Evolutionary conservation across 306 rosid genomes (phyloP), one percentile per base, ranked within the genome.

Genomic region (Adenanthera pavonina): DNA sequence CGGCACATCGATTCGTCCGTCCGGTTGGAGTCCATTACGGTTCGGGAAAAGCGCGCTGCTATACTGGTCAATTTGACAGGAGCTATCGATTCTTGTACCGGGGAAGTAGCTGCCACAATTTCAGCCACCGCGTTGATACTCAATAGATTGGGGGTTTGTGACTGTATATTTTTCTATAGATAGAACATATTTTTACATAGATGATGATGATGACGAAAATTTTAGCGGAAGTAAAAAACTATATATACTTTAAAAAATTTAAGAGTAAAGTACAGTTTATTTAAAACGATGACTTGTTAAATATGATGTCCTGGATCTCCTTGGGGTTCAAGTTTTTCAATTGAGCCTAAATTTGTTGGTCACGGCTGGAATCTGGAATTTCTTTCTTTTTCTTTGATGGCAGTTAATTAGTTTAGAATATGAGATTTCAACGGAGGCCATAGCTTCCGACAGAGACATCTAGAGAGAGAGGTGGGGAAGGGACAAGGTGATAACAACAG

Each of bases 1-100:
- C 57, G 56, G 78, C 80, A 6, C 56, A 82, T 30, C 85, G 87
- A 1, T 3, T 47, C 76, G 61, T 34, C 36, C 80, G 84, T 41
- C 78, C 86, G 40, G 13, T 34, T 2, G 82, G 86, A 0, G 1
- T 16, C 36, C 86, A 72, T 36, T 83, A 75, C 81, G 84, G 90
- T 17, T 60, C 61, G 36, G 87, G 78, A 7, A 84, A 86, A 71
- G 66, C 72, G 1, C 71, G 88, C 71, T 77, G 81, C 62, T 62
- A 82, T 53, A 74, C 78, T 17, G 81, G 89, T 73, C 89, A 60
- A 13, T 57, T 69, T 7, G 84, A 77, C 5, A 82, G 84, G 48
- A 79, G 81, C 67, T 89, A 89, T 20, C 84, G 85, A 77, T 79
- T 80, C 35, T 52, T 84, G 34, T 83, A 81, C 9, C 62, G 72